A percentile compares a stretch with the other conserved stretches of the same genome.
Evolutionary conservation across 129 eudicot genomes (phyloP).

Genomic region (Helianthus tuberosus): DNA sequence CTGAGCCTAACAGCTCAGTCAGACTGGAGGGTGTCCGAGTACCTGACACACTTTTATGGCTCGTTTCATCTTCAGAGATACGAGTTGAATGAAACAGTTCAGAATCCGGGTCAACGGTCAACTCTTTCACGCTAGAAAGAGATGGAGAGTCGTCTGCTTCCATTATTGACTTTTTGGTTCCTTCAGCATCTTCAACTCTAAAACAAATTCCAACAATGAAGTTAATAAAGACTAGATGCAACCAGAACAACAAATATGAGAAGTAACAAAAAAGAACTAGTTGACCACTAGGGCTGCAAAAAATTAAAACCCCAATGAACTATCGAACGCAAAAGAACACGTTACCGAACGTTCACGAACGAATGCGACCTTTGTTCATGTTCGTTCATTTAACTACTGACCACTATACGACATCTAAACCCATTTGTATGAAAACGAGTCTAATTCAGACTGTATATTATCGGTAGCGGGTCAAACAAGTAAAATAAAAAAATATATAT

Average conservation of each 20-base stretch:
- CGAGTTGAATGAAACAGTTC: slow-evolving; percentile 42
- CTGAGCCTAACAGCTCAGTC: slow-evolving; percentile 54
- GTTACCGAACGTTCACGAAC: no score
- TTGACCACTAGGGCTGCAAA: background rate
- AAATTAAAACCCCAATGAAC: no score
- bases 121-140: slow-evolving; percentile 33
- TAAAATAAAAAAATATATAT: background rate
- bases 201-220: slow-evolving; percentile 22
- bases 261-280: background rate
- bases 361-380: no score
- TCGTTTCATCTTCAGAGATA: slow-evolving; percentile 38
- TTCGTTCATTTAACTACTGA: background rate
- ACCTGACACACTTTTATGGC: slow-evolving; percentile 48
- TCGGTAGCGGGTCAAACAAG: background rate
- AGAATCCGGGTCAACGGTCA: slow-evolving; percentile 28
- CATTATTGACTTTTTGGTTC: slow-evolving; percentile 29
- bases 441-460: background rate
- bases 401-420: background rate
- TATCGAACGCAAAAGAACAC: no score
- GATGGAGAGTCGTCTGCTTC: slow-evolving; percentile 39
- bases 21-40: slow-evolving; percentile 58
- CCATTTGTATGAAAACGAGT: background rate
- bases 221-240: slow-evolving; percentile 6
- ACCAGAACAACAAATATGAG: background rate
- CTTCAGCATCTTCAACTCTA: slow-evolving; percentile 52